Percentiles rank a stretch among this genome's conserved stretches.
Conservation (phyloP, 495 filamentous ascomycete genomes). For the Letharia columbiana region DNA sequence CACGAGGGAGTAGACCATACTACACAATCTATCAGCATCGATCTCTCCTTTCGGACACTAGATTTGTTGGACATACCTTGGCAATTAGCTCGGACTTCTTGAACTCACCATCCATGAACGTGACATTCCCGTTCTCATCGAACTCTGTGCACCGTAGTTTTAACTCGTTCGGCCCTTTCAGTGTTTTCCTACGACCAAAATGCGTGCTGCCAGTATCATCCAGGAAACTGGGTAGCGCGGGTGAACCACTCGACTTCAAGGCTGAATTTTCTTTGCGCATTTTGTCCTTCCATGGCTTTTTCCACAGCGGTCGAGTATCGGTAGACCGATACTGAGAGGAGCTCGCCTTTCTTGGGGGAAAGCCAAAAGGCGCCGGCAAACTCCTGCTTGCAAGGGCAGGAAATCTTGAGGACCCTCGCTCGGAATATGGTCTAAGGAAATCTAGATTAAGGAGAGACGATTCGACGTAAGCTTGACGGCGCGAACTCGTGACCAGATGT, state of each 20-base stretch:
- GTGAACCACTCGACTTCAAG: conserved; percentile 43
- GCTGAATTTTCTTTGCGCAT: conserved; percentile 19
- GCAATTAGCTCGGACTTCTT: conserved; percentile 94
- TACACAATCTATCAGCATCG: conserved; percentile 34
- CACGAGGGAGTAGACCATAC: conserved; percentile 92
- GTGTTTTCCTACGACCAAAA: conserved; percentile 52
- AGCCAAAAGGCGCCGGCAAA: neutral
- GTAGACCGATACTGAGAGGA: conserved; percentile 36
- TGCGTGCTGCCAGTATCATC: conserved; percentile 41
- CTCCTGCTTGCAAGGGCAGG: conserved; percentile 1
- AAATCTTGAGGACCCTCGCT: conserved; percentile 17
- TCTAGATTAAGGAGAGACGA: conserved; percentile 39
- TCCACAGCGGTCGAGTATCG: conserved; percentile 43
- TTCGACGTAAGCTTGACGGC: conserved; percentile 30
- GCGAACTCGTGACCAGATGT: conserved; percentile 25
- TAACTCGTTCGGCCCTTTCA: conserved; percentile 69
- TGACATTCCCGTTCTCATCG: conserved; percentile 85
- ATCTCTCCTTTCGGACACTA: neutral
- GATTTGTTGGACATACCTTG: conserved; percentile 52
- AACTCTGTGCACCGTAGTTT: conserved; percentile 89
- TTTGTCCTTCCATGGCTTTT: conserved; percentile 45
- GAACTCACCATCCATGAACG: conserved; percentile 91
- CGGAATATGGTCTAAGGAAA: conserved; percentile 33
- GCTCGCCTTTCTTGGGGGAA: neutral
- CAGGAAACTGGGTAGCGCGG: conserved; percentile 37